Conservation (phyloP, 176 grass and related monocot genomes). For the Microstegium vimineum region DNA sequence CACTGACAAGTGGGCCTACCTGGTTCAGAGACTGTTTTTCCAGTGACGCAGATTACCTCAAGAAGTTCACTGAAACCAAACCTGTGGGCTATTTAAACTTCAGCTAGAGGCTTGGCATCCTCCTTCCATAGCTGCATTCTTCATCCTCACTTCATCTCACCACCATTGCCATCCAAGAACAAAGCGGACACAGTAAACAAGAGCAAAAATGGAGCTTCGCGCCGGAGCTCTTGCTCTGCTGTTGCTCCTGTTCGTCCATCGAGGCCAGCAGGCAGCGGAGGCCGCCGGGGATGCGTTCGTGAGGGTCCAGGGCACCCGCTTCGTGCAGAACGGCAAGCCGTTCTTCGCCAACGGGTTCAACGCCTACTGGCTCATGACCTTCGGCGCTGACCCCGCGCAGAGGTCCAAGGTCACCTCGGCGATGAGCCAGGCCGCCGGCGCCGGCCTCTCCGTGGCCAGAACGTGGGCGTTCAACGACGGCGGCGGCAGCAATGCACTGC, state of each 20-base stretch:
- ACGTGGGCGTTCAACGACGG: conserved; percentile 96
- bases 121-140: background rate
- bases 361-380: conserved; percentile 90
- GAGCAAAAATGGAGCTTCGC: conserved; percentile 20
- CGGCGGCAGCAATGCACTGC: conserved; percentile 56
- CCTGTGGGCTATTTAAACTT: conserved; percentile 21
- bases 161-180: conserved; percentile 16
- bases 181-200: background rate
- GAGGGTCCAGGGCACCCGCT: conserved; percentile 57
- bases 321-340: conserved; percentile 72
- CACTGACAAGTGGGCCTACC: background rate
- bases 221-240: conserved; percentile 39
- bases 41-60: background rate
- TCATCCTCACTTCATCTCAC: too few species aligned
- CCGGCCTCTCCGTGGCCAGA: conserved; percentile 78
- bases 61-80: background rate
- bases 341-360: conserved; percentile 96
- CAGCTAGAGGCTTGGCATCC: background rate
- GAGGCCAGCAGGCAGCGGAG: background rate
- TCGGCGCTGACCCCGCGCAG: conserved; percentile 64
- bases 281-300: conserved; percentile 50
- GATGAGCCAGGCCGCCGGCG: conserved; percentile 50
- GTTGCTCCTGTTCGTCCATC: conserved; percentile 30
- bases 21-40: background rate
- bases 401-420: conserved; percentile 55